Evolutionary conservation across 2,329 filamentous ascomycete species (phyloP), one percentile per base, ranked within the genome.

Genomic region (Drechmeria coniospora): DNA sequence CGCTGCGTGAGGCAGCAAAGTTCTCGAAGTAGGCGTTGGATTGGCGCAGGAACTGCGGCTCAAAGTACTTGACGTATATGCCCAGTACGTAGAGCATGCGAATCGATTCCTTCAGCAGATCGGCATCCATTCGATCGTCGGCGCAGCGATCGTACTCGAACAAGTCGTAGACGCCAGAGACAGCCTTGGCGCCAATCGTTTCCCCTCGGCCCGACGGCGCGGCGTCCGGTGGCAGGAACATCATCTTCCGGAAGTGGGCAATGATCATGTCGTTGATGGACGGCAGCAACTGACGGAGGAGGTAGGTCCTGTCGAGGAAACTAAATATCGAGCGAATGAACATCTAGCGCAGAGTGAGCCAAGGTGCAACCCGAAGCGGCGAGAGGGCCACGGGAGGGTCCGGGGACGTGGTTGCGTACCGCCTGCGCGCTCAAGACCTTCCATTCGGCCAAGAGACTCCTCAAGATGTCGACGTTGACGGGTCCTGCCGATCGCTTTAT

Each of bases 251-350:
- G 48, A 95, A 98, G 33, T 83, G 66, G 10, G 63, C 55, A 30
- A 90, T 73, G 5, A 77, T 72, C 59, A 92, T 74, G 44, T 92
- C 82, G 44, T 86, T 79, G 31, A 98, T 72, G 19, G 79, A 79
- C 8, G 66, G 64, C 20, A 67, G 56, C 14, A 77, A 71, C 25
- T 75, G 74, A 32, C 78, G 75, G 3, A 93, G 61, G 6, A 98
- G 64, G 46, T 84, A 94, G 2, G 84, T 81, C 36, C 90, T 75
- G 49, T 98, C 87, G 38, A 98, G 67, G 45, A 86, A 98, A 56
- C 84, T 92, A 54, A 94, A 95, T 21, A 92, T 79, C 36, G 80
- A 87, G 26, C 84, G 73, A 28, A 98, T 70, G 10, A 76, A 74
- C 38, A 74, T 68, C 74, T 84, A 20, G 23, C 16, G 19, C 12